Base-by-base conservation (phyloP, 2,329 filamentous ascomycete species). In the Fusarium sp. region DNA sequence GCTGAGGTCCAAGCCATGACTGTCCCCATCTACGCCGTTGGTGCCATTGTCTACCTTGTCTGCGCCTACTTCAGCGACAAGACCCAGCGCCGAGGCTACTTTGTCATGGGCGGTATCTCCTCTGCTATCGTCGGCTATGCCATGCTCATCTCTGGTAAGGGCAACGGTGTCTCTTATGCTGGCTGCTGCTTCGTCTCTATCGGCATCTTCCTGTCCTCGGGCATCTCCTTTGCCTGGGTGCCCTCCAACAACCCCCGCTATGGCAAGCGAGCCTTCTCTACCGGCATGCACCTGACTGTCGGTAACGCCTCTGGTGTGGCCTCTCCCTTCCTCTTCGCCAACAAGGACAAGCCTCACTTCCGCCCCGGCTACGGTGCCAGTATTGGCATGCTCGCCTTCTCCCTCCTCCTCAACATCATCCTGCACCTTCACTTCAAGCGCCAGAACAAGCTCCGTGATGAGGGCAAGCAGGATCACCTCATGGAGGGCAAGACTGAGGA, bases 1-100 rank as follows among this genome's bases (percentile, higher is more conserved):
- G 85, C 89, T 0, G 85, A 91, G 74, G 88, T 92, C 0, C 92
- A 94, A 78, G 90, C 90, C 39, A 84, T 94, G 50, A 94, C 92
- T 0, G 90, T 93, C 23, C 92, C 92, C 1, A 91, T 91, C 77
- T 94, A 94, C 72, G 86, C 87, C 0, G 78, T 92, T 1, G 92
- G 92, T 2, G 91, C 91, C 0, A 84, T 91, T 23, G 87, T 85
- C 0, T 93, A 92, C 73, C 82, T 93, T 13, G 66, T 86, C 2
- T 84, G 88, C 10, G 91, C 91, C 7, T 86, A 86, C 67, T 80
- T 91, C 64, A 90, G 88, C 20, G 91, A 93, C 77, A 82, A 84
- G 60, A 86, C 86, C 57, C 90, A 92, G 71, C 84, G 83, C 27
- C 88, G 91, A 50, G 91, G 86, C 0, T 77, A 90, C 1, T 92